phyloP scores from a whole-genome alignment of 1,284 basidiomycete genomes.

The Calocybe gambosa region DNA sequence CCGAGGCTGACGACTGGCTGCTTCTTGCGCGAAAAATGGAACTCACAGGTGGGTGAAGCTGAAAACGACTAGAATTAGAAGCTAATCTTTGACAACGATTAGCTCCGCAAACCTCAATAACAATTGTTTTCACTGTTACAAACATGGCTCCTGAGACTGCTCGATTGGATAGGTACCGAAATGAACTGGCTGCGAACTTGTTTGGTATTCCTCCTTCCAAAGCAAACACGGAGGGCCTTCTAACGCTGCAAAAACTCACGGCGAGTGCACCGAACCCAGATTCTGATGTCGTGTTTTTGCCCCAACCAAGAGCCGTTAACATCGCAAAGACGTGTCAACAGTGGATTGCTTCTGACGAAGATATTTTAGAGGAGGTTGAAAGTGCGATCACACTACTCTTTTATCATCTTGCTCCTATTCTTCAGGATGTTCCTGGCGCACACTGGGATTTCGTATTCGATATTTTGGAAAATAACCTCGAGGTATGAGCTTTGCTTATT shows the following conservation, averaged over 20 bases:
- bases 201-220: conserved; percentile 62
- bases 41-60: conserved; percentile 45
- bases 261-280: conserved; percentile 76
- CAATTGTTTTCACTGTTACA: conserved; percentile 61
- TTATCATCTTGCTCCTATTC: conserved; percentile 74
- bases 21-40: conserved; percentile 57
- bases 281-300: conserved; percentile 80
- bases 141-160: conserved; percentile 62
- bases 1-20: conserved; percentile 77
- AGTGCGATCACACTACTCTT: conserved; percentile 74
- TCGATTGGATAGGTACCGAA: conserved; percentile 78
- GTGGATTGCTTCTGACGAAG: conserved; percentile 80
- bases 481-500: conserved; percentile 43
- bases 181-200: conserved; percentile 81
- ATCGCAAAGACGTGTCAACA: conserved; percentile 81
- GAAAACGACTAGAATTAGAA: not conserved
- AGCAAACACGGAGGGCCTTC: conserved; percentile 65
- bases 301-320: conserved; percentile 84
- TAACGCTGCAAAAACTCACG: conserved; percentile 65
- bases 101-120: conserved; percentile 67
- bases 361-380: conserved; percentile 68
- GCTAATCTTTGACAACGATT: not conserved
- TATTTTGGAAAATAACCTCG: conserved; percentile 81
- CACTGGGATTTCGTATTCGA: conserved; percentile 96
- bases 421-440: conserved; percentile 81